Conservation (phyloP, 2,329 filamentous ascomycete genomes). For the Pseudocercospora crystallina region DNA sequence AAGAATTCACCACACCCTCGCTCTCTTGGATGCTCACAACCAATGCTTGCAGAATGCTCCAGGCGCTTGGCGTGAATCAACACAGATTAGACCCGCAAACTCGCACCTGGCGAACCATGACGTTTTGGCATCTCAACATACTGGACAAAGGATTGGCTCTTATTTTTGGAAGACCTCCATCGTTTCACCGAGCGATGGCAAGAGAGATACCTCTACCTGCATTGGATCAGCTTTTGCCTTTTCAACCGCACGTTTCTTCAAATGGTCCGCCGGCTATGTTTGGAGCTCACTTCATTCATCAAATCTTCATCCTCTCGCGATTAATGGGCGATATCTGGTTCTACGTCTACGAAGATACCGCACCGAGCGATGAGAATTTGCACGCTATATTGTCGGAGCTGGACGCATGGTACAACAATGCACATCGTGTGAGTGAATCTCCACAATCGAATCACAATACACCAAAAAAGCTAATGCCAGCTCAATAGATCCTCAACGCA, state of each 20-base stretch:
- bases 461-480: too few relatives aligned
- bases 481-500: slow-evolving; percentile 17
- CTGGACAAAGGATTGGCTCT: slow-evolving; percentile 26
- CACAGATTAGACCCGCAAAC: slow-evolving; percentile 17
- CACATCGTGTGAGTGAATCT: slow-evolving; percentile 1
- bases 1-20: slow-evolving; percentile 27
- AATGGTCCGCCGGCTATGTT: slow-evolving; percentile 14
- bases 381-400: slow-evolving; percentile 8
- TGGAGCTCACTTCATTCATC: slow-evolving; percentile 24
- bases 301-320: slow-evolving; percentile 19
- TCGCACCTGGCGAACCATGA: slow-evolving; percentile 19
- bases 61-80: slow-evolving; percentile 22
- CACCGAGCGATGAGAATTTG: slow-evolving; percentile 2
- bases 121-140: slow-evolving; percentile 28
- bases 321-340: slow-evolving; percentile 20
- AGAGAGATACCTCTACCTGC: slow-evolving; percentile 21
- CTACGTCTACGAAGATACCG: slow-evolving; percentile 18
- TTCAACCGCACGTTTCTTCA: neutral
- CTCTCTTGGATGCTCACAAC: slow-evolving; percentile 28
- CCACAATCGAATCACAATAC: neutral
- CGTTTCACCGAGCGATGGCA: slow-evolving; percentile 22
- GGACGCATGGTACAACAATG: slow-evolving; percentile 21
- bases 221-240: slow-evolving; percentile 18
- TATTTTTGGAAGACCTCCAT: slow-evolving; percentile 24
- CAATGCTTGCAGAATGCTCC: slow-evolving; percentile 28